Evolutionary conservation across 768 basidiomycete species (phyloP).

Genomic region (Tephrocybe sp.): DNA sequence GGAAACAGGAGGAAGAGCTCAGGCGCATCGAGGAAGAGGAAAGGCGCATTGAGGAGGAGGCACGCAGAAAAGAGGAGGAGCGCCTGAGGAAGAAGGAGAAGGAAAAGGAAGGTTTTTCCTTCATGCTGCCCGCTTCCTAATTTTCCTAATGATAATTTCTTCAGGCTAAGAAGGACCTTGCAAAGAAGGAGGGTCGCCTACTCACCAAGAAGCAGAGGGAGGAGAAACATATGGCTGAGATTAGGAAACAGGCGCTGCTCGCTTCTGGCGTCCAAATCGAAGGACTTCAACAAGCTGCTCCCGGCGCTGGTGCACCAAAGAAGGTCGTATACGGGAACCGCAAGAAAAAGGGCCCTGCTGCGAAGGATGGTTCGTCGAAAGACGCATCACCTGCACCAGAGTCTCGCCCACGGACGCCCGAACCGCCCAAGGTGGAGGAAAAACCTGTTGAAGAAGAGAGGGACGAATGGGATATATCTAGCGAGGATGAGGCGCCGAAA

Average conservation of each 20-base stretch:
- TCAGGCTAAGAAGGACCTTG: constrained; percentile 86
- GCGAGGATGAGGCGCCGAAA: constrained; percentile 25
- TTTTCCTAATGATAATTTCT: constrained; percentile 5
- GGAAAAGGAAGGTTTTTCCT: constrained; percentile 58
- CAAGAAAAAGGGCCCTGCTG: constrained; percentile 67
- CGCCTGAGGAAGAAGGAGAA: constrained; percentile 84
- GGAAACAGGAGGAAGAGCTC: constrained; percentile 72
- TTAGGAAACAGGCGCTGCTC: constrained; percentile 85
- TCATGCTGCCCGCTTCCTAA: constrained; percentile 1
- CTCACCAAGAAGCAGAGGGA: constrained; percentile 98
- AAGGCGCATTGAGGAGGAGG: constrained; percentile 73
- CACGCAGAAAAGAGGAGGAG: constrained; percentile 72
- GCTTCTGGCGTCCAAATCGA: constrained; percentile 89
- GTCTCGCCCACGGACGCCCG: constrained; percentile 53
- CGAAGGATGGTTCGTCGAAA: constrained; percentile 43
- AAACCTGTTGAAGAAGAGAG: constrained; percentile 32
- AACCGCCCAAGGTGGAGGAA: constrained; percentile 25
- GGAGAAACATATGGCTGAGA: constrained; percentile 86
- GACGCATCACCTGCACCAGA: constrained; percentile 52
- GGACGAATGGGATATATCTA: constrained; percentile 33
- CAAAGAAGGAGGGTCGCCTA: constrained; percentile 90
- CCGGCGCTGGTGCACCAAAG: constrained; percentile 48
- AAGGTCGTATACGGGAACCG: constrained; percentile 81
- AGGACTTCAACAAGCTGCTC: constrained; percentile 64
- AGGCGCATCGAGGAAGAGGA: constrained; percentile 89